Percentiles rank a stretch among this genome's conserved stretches.
Conservation (phyloP, 768 basidiomycete species). For the Termitomyces heimii region DNA sequence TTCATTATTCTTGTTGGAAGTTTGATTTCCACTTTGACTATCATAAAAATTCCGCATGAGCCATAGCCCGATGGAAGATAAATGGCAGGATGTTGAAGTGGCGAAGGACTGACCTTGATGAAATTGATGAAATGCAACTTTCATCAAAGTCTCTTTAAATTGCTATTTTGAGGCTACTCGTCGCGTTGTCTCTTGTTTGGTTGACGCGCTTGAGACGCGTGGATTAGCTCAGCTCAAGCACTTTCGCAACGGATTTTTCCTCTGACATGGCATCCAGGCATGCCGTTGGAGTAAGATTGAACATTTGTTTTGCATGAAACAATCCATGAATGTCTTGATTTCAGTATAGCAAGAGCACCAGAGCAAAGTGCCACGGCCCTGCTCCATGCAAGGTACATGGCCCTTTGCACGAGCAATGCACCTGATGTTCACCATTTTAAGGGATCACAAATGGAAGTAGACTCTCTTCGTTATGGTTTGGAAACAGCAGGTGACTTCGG, state of each 20-base stretch:
- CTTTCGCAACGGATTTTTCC: neutral
- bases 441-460: constrained; percentile 46
- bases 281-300: constrained; percentile 13
- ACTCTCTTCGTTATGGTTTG: constrained; percentile 62
- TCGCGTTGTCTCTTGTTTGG: constrained; percentile 34
- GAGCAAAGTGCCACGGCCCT: constrained; percentile 65
- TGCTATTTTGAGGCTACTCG: neutral
- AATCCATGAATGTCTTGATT: neutral
- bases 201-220: constrained; percentile 13
- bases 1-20: neutral
- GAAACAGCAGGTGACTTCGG: constrained; percentile 39
- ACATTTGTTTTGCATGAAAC: neutral
- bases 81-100: neutral
- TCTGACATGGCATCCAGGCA: constrained; percentile 11
- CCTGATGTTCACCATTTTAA: constrained; percentile 9
- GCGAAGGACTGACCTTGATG: neutral
- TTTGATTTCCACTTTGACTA: neutral
- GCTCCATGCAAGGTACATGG: constrained; percentile 43
- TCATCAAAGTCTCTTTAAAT: no score
- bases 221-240: neutral
- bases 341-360: constrained; percentile 68
- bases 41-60: neutral
- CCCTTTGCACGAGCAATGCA: neutral
- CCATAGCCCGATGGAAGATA: neutral
- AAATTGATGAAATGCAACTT: neutral